Evolutionary conservation across 768 basidiomycete genomes (phyloP), one percentile per base, ranked within the genome.

Genomic region (Boletus reticulatus): DNA sequence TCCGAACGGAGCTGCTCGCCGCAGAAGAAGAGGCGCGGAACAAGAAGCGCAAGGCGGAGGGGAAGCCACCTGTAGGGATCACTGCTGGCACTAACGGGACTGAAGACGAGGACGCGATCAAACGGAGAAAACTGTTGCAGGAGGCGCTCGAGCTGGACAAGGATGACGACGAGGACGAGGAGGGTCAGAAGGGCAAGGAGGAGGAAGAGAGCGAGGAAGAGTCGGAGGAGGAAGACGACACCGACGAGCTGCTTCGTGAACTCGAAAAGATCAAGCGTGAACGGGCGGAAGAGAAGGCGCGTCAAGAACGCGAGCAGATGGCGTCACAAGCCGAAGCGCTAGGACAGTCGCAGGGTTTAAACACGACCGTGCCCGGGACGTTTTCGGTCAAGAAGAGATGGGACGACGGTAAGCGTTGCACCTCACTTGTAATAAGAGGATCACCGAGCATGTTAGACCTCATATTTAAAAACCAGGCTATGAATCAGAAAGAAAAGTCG

Each of bases 251-350:
- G 22, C 78, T 99, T 58, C 86, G 94, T 24, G 97, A 99, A 70
- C 80, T 99, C n/a, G 96, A 97, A 73, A 98, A 96, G 77, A 98
- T 98, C 62, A 98, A 97, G 73, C 87, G 87, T 45, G 95, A 98
- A 67, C 82, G 96, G 11, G 95, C 95, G 12, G 95, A 89, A 65
- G 97, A 98, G 73, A 94, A 94, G 67, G 88, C 81, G 37, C 79
- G 90, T 43, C 78, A 84, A 69, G 96, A 97, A 42, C 78, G 78
- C 41, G 93, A 93, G 65, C 81, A 89, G 62, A 80, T 83, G 8
- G 89, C 80, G 1, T 71, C 78, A 16, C 71, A 78, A 10, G 81
- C 82, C 22, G 82, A 84, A 34, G 74, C 94, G 7, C 78, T 99
- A 4, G 93, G 92, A 1, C 86, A 92, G 59, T 72, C 82, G 0